Base-by-base conservation (phyloP, 2,329 filamentous ascomycete species). In the Gliomastix tumulicola region DNA sequence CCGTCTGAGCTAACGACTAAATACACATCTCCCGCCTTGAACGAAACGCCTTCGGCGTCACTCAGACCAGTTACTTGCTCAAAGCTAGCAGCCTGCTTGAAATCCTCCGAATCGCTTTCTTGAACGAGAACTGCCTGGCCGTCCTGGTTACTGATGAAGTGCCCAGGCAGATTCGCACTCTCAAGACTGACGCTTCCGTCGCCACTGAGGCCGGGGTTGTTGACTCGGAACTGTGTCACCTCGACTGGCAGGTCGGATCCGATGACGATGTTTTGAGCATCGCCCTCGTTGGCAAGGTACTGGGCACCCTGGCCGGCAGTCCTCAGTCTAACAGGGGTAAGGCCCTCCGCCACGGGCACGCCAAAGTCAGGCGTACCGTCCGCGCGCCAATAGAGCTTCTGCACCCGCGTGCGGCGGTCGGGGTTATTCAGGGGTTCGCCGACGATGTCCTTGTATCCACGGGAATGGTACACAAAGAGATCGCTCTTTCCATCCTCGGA, bases 361-460 rank as follows among this genome's bases (percentile, higher is more conserved):
- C 53, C 51, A 34, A 56, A 49, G 28, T 55, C 51, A 2, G 53
- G 53, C 3, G 49, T 51, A 1, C 51, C 53, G 20, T 56, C 49
- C 1, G 40, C 41, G 32, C 44, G 42, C 53, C 52, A 55, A 43
- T 54, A 53, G 15, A 56, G 34, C 48, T 53, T 54, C 42, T 56
- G 53, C 34, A 56, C 50, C 5, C 51, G 31, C 5, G 53, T 50
- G 5, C 45, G 42, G 12, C 52, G 40, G 38, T 56, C 49, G 1
- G 39, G 44, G 37, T 47, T 34, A 21, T 55, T 48, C 13, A 47
- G 34, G 4, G 44, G 44, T n/a, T 56, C 53, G 25, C 52, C 51
- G 13, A 32, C 43, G 33, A 55, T 50, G 15, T 54, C 47, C 6
- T 38, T 40, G 38, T 53, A 54, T 8, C 44, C 43, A 3, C 44